Percentiles rank a stretch among this genome's conserved stretches.
Conservation (phyloP, 257 asterid species). For the Ehretia macrophylla region DNA sequence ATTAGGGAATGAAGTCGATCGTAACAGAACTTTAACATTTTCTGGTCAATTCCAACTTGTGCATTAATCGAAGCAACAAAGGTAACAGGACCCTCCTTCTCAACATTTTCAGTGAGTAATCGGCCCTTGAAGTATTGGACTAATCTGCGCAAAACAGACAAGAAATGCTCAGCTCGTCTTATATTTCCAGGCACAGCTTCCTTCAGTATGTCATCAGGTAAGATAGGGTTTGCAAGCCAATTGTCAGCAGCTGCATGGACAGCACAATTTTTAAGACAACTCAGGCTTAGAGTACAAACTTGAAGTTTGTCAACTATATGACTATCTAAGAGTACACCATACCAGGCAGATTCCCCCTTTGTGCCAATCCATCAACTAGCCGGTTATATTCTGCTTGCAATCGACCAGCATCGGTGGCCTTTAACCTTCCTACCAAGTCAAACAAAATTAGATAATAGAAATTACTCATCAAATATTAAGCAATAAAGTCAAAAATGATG, state of each 20-base stretch:
- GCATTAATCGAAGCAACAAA: conserved; percentile 86
- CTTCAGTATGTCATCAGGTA: conserved; percentile 88
- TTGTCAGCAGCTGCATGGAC: conserved; percentile 53
- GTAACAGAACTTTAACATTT: conserved; percentile 83
- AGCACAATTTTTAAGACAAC: not conserved
- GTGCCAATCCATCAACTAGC: conserved; percentile 94
- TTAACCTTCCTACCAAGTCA: conserved; percentile 96
- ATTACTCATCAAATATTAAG: not conserved
- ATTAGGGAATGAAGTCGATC: conserved; percentile 93
- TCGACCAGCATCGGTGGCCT: conserved; percentile 99
- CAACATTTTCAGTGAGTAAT: conserved; percentile 77
- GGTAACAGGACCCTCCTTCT: conserved; percentile 93
- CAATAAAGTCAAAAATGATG: no score
- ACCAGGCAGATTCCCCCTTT: conserved; percentile 85
- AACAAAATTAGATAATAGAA: conserved; percentile 30
- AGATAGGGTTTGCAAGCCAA: conserved; percentile 87
- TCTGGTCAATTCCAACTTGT: conserved; percentile 94
- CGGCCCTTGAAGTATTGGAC: conserved; percentile 78
- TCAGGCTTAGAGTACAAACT: not conserved
- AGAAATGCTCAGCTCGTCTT: conserved; percentile 93
- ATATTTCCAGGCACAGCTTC: conserved; percentile 99
- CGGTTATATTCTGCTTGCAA: conserved; percentile 92
- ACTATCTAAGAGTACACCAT: conserved; percentile 23
- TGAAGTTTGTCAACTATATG: not conserved
- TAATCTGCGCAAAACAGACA: conserved; percentile 85